Evolutionary conservation across 1,139 yeast genomes (phyloP).

Genomic region (Schwanniomyces etchellsii): DNA sequence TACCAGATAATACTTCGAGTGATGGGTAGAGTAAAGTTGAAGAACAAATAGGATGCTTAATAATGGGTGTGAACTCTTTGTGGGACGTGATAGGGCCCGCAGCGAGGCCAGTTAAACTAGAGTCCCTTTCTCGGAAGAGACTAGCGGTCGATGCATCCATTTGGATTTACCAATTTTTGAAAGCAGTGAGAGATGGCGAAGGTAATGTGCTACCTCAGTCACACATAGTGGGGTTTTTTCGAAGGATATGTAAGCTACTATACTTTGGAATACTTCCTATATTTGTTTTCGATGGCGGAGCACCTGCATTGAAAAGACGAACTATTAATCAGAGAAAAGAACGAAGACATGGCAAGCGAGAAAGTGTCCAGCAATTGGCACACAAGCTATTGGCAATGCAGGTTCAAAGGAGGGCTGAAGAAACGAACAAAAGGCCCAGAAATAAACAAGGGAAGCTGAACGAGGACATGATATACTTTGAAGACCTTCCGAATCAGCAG

Average conservation of each 20-base stretch:
- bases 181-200: conserved; percentile 84
- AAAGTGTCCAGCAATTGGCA: conserved; percentile 70
- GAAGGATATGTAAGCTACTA: conserved; percentile 85
- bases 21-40: too few relatives aligned
- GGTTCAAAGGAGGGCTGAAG: conserved; percentile 54
- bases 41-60: too few relatives aligned
- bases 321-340: conserved; percentile 70
- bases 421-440: conserved; percentile 8
- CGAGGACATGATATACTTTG: conserved; percentile 25
- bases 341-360: conserved; percentile 69
- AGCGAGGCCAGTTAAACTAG: conserved; percentile 85
- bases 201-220: conserved; percentile 77
- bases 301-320: conserved; percentile 74
- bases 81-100: conserved; percentile 93
- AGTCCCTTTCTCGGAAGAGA: conserved; percentile 67
- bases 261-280: conserved; percentile 89
- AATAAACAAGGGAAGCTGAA: conserved; percentile 1
- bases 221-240: conserved; percentile 89
- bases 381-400: conserved; percentile 76
- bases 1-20: too few relatives aligned
- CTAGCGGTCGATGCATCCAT: conserved; percentile 97
- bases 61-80: conserved; percentile 97
- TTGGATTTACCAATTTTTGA: conserved; percentile 95
- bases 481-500: conserved; percentile 33
- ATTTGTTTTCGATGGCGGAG: conserved; percentile 97